Conservation (phyloP, 78 protist genomes). For the Polysphondylium violaceum region DNA sequence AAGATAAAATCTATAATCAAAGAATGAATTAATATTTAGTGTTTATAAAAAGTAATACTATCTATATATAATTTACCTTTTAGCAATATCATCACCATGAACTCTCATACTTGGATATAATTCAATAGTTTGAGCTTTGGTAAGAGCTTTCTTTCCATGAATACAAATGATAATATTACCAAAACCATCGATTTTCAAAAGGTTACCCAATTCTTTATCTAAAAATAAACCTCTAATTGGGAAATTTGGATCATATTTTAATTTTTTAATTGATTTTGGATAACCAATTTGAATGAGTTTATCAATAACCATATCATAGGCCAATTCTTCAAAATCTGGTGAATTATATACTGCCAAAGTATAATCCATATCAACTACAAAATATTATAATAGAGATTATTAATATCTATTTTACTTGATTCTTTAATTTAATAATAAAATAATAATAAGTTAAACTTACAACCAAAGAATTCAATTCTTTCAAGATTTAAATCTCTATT, state of each 20-base stretch:
- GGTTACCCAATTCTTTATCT: constrained; percentile 80
- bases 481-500: constrained; percentile 72
- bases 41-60: neutral
- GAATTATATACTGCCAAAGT: constrained; percentile 83
- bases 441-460: constrained; percentile 19
- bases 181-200: constrained; percentile 80
- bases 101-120: constrained; percentile 78
- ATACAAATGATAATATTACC: constrained; percentile 71
- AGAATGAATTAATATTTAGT: neutral
- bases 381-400: neutral
- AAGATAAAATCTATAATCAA: constrained; percentile 54
- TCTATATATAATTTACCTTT: neutral
- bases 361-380: constrained; percentile 85
- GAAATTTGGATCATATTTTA: constrained; percentile 73
- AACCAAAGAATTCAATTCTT: constrained; percentile 81
- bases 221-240: constrained; percentile 86
- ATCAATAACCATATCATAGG: constrained; percentile 75
- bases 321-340: constrained; percentile 80
- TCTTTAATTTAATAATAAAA: neutral
- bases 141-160: constrained; percentile 46
- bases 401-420: neutral
- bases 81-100: constrained; percentile 40
- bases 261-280: constrained; percentile 62
- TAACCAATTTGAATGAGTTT: constrained; percentile 77
- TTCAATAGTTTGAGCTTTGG: constrained; percentile 17